phyloP scores from a whole-genome alignment of 192 early-diverging fungal species.

The Pilobolus umbonatus region DNA sequence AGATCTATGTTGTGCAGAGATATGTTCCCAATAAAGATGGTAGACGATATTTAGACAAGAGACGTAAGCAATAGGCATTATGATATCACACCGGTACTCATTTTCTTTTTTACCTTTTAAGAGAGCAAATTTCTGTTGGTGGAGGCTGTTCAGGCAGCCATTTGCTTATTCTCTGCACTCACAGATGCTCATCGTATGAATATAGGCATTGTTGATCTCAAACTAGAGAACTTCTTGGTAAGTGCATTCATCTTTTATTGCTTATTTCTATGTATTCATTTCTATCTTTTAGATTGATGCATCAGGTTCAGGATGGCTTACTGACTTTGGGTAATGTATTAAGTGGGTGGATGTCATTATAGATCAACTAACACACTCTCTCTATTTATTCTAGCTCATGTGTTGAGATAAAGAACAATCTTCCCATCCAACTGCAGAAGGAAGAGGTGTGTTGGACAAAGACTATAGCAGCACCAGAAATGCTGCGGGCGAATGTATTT shows the following conservation, averaged over 20 bases:
- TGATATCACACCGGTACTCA: neutral
- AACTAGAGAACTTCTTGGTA: conserved; percentile 23
- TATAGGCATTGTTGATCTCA: conserved; percentile 24
- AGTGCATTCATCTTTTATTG: neutral
- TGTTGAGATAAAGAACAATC: conserved; percentile 1
- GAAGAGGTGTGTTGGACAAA: conserved; percentile 12
- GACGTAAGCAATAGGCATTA: conserved; percentile 11
- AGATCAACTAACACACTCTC: no score
- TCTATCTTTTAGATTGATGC: conserved; percentile 10
- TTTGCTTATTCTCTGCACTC: conserved; percentile 21
- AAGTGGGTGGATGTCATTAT: neutral
- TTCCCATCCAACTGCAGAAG: neutral
- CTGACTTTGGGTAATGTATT: conserved; percentile 25
- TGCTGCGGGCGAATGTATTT: neutral
- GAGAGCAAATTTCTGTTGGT: neutral
- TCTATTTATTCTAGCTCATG: conserved; percentile 12
- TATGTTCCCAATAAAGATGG: conserved; percentile 11
- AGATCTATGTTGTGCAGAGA: conserved; percentile 11
- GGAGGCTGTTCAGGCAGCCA: conserved; percentile 11
- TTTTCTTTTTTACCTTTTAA: neutral
- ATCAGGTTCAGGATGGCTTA: conserved; percentile 18
- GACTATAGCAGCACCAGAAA: conserved; percentile 16
- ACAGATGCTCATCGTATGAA: conserved; percentile 5
- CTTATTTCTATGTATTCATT: neutral
- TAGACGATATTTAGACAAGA: conserved; percentile 10